phyloP scores from a whole-genome alignment of 768 basidiomycete genomes.

The Russula dissimulans region DNA sequence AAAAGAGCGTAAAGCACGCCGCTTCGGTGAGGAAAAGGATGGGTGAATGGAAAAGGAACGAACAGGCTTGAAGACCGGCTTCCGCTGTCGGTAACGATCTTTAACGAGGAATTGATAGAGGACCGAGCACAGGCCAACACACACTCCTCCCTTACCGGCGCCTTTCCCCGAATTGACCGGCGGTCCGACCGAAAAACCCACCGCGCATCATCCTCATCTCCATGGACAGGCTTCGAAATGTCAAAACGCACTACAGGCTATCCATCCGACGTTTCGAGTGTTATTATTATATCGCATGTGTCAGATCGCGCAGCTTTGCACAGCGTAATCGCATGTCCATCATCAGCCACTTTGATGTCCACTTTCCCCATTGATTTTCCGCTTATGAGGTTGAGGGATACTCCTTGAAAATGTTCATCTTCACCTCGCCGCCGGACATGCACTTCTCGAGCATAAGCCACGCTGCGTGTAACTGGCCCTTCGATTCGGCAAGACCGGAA shows the following conservation, averaged over 20 bases:
- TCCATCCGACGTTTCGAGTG: too few species aligned
- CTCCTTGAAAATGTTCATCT: constrained; percentile 59
- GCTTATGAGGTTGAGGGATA: constrained; percentile 62
- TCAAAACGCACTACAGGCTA: too few species aligned
- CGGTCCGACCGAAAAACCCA: not conserved
- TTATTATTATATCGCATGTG: too few species aligned
- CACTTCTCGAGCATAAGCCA: constrained; percentile 52
- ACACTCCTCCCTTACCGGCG: too few species aligned
- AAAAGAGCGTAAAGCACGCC: constrained; percentile 2
- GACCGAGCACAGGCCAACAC: not conserved
- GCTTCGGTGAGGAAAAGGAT: not conserved
- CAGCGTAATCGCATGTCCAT: not conserved
- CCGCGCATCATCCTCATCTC: too few species aligned
- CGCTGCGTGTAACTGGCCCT: constrained; percentile 50
- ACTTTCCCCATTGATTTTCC: constrained; percentile 83
- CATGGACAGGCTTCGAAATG: too few species aligned
- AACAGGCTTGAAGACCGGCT: constrained; percentile 17
- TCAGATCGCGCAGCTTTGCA: too few species aligned
- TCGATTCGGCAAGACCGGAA: not conserved
- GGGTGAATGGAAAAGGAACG: constrained; percentile 8
- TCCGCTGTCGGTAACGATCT: constrained; percentile 7
- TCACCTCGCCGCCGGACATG: constrained; percentile 51
- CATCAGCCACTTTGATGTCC: constrained; percentile 51
- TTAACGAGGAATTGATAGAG: not conserved
- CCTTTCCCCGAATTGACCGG: not conserved